Conservation (phyloP, 129 eudicot genomes). For the Heracleum sosnowskyi region DNA sequence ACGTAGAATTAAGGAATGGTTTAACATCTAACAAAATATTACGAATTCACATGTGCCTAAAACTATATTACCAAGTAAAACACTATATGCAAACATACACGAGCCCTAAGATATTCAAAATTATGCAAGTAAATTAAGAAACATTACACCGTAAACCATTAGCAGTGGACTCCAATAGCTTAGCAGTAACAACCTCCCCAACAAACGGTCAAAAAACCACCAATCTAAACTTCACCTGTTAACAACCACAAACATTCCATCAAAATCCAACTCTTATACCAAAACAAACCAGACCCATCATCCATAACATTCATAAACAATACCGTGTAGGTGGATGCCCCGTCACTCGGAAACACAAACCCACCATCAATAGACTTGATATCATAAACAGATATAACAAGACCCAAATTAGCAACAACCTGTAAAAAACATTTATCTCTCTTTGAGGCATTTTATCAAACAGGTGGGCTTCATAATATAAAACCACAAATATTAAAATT, state of each 20-base stretch:
- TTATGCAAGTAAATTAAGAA: slow-evolving; percentile 7
- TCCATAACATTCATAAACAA: background rate
- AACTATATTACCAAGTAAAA: background rate
- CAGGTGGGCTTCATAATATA: background rate
- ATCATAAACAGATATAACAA: slow-evolving; percentile 70
- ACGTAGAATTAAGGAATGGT: no score
- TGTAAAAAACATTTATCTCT: slow-evolving; percentile 4
- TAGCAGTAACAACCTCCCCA: slow-evolving; percentile 80
- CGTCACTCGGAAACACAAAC: slow-evolving; percentile 61
- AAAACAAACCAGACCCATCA: background rate
- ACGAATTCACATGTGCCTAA: background rate
- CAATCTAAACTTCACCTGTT: slow-evolving; percentile 80
- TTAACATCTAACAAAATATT: background rate
- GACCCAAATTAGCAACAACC: slow-evolving; percentile 70
- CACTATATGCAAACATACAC: background rate
- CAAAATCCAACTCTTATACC: background rate
- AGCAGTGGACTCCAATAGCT: slow-evolving; percentile 47
- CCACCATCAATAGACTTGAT: slow-evolving; percentile 69
- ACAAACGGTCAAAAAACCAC: slow-evolving; percentile 73
- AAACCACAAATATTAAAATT: background rate
- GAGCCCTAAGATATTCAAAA: background rate
- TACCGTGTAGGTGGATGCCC: slow-evolving; percentile 85
- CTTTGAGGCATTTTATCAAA: background rate
- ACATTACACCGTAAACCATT: slow-evolving; percentile 65
- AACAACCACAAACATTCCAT: slow-evolving; percentile 1